Conservation (phyloP, 352 stramenopile species). For the Phytophthora europaea region DNA sequence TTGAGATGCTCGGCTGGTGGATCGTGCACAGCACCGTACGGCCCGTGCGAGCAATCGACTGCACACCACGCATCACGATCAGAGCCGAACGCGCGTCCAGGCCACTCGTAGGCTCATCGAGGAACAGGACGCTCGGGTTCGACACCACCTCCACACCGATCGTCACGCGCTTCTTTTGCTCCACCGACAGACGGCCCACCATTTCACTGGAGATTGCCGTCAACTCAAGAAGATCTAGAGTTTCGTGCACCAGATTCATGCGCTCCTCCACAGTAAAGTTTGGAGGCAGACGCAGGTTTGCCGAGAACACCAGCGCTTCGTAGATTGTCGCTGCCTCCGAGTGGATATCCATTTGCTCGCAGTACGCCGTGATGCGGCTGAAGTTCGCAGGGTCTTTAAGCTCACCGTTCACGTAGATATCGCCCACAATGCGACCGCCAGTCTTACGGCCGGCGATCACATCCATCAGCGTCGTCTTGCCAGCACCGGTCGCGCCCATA, state of each 20-base stretch:
- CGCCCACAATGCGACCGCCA: slow-evolving; percentile 76
- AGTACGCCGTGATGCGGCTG: slow-evolving; percentile 90
- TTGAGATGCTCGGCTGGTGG: slow-evolving; percentile 76
- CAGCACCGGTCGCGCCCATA: too few relatives aligned
- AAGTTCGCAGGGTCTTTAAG: slow-evolving; percentile 85
- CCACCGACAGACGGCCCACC: slow-evolving; percentile 66
- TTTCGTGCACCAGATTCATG: slow-evolving; percentile 61
- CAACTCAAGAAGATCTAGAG: slow-evolving; percentile 66
- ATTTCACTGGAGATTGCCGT: slow-evolving; percentile 48
- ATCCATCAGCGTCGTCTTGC: slow-evolving; percentile 74
- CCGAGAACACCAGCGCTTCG: slow-evolving; percentile 94
- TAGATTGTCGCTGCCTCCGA: slow-evolving; percentile 83
- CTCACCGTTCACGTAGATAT: slow-evolving; percentile 92
- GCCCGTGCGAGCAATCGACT: slow-evolving; percentile 87
- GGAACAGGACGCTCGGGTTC: too few relatives aligned
- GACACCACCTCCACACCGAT: too few relatives aligned
- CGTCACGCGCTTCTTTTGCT: slow-evolving; percentile 58
- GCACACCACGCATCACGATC: slow-evolving; percentile 90
- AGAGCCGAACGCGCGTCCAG: slow-evolving; percentile 65
- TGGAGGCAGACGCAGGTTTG: slow-evolving; percentile 80
- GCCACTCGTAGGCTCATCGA: too few relatives aligned
- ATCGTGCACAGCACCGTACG: slow-evolving; percentile 86
- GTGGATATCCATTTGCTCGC: slow-evolving; percentile 94
- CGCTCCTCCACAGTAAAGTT: slow-evolving; percentile 44
- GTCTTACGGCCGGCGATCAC: slow-evolving; percentile 82